phyloP scores from a whole-genome alignment of 768 basidiomycete genomes.

The Psilocybe subaeruginosa region DNA sequence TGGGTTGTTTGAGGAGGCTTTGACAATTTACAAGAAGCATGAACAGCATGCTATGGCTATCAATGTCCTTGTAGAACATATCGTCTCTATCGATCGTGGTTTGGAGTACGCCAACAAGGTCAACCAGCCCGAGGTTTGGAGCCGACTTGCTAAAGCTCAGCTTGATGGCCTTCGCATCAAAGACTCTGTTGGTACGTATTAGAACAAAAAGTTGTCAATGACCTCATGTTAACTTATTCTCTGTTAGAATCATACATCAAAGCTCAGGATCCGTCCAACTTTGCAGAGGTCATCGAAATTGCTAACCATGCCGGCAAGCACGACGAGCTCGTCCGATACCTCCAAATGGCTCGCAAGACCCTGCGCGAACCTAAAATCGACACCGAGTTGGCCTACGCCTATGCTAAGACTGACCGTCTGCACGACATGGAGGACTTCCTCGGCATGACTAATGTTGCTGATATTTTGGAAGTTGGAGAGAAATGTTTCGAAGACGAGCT shows the following conservation, averaged over 20 bases:
- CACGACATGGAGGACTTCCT: constrained; percentile 99
- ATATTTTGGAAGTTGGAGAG: constrained; percentile 95
- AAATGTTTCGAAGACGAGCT: constrained; percentile 99
- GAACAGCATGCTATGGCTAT: constrained; percentile 95
- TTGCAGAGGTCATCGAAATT: constrained; percentile 80
- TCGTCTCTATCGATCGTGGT: constrained; percentile 96
- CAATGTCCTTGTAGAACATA: constrained; percentile 97
- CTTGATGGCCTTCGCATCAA: constrained; percentile 98
- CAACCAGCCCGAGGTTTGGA: constrained; percentile 97
- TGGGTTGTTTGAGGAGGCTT: constrained; percentile 92
- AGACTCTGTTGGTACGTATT: constrained; percentile 83
- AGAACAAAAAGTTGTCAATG: neutral
- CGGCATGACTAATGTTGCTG: constrained; percentile 97
- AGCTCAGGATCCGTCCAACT: constrained; percentile 17
- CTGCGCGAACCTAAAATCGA: constrained; percentile 98
- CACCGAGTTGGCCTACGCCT: constrained; percentile 96
- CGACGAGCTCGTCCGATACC: constrained; percentile 92
- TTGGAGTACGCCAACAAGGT: constrained; percentile 96
- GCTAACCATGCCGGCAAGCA: constrained; percentile 87
- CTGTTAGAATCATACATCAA: constrained; percentile 30
- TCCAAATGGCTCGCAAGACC: constrained; percentile 98
- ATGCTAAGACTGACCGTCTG: constrained; percentile 94
- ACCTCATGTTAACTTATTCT: constrained; percentile 1
- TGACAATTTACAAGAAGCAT: constrained; percentile 98
- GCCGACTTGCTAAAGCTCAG: constrained; percentile 96